Percentiles rank a stretch among this genome's conserved stretches.
Evolutionary conservation across 306 rosid species (phyloP).

Genomic region (Rubus idaeus): DNA sequence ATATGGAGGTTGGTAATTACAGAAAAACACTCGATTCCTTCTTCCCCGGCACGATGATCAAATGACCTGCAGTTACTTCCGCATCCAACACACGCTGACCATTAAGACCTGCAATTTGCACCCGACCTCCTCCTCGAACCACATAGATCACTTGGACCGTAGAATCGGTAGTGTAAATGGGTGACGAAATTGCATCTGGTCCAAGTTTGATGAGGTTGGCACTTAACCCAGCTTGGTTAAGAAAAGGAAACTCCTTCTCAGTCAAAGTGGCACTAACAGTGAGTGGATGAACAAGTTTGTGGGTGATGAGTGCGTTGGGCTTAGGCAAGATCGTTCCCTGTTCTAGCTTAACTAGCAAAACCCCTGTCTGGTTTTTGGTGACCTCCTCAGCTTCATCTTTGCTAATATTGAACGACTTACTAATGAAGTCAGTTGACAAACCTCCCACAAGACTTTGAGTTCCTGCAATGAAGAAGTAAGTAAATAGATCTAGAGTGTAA

Average conservation of each 20-base stretch:
- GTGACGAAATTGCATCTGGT: constrained; percentile 40
- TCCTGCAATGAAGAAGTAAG: constrained; percentile 52
- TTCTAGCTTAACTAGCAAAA: constrained; percentile 33
- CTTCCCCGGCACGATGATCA: constrained; percentile 55
- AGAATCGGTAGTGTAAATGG: constrained; percentile 30
- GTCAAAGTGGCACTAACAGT: constrained; percentile 29
- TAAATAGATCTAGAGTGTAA: constrained; percentile 40
- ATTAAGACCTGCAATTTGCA: constrained; percentile 49
- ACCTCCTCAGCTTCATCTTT: constrained; percentile 34
- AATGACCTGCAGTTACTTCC: constrained; percentile 46
- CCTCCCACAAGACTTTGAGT: constrained; percentile 35
- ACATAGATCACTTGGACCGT: constrained; percentile 30
- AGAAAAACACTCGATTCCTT: constrained; percentile 52
- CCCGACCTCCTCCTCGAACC: constrained; percentile 48
- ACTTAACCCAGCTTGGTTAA: constrained; percentile 49
- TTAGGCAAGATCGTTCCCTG: constrained; percentile 36
- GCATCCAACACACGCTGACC: constrained; percentile 42
- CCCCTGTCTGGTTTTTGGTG: constrained; percentile 47
- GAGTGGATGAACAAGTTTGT: constrained; percentile 40
- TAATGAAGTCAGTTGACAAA: constrained; percentile 44
- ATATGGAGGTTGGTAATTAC: constrained; percentile 25
- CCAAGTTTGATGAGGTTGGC: constrained; percentile 39
- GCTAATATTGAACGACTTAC: constrained; percentile 26
- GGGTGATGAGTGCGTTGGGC: constrained; percentile 25
- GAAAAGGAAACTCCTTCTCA: constrained; percentile 37